Percentiles rank a stretch among this genome's conserved stretches.
Conservation (phyloP, 441 rosid species). For the Populus hybrid region DNA sequence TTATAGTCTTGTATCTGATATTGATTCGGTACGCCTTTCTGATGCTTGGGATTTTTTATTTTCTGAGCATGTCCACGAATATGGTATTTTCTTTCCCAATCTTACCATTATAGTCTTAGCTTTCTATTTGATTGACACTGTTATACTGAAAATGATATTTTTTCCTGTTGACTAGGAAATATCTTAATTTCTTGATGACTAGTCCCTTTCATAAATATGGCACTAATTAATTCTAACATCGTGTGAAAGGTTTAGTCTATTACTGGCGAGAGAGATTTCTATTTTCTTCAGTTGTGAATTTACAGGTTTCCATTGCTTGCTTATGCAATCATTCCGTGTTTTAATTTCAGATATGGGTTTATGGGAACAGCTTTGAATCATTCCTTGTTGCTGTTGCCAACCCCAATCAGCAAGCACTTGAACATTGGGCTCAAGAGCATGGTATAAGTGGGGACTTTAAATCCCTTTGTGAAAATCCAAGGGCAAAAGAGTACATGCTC, state of each 20-base stretch:
- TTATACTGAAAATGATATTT: not conserved
- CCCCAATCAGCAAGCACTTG: conserved; percentile 64
- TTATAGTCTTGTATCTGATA: conserved; percentile 47
- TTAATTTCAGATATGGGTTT: conserved; percentile 77
- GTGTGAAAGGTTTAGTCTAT: not conserved
- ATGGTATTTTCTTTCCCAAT: not conserved
- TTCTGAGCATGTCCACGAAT: not conserved
- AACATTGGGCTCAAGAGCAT: conserved; percentile 72
- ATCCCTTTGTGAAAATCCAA: conserved; percentile 60
- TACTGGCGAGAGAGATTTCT: not conserved
- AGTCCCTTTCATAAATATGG: not conserved
- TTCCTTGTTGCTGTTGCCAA: conserved; percentile 69
- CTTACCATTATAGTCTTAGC: not conserved
- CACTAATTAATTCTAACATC: not conserved
- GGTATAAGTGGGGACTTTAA: conserved; percentile 61
- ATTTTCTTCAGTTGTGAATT: not conserved
- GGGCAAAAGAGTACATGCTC: conserved; percentile 59
- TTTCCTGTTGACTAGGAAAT: not conserved
- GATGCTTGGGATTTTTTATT: not conserved
- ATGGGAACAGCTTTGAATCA: conserved; percentile 40
- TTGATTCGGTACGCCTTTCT: conserved; percentile 61
- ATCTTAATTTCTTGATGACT: not conserved
- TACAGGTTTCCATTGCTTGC: not conserved
- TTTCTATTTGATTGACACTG: not conserved
- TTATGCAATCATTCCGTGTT: too few relatives aligned